These are phyloP conservation scores for Trichoderma koningii DNA, from an alignment of 2,329 filamentous ascomycete genomes.

Conservation along the genomic window DNA sequence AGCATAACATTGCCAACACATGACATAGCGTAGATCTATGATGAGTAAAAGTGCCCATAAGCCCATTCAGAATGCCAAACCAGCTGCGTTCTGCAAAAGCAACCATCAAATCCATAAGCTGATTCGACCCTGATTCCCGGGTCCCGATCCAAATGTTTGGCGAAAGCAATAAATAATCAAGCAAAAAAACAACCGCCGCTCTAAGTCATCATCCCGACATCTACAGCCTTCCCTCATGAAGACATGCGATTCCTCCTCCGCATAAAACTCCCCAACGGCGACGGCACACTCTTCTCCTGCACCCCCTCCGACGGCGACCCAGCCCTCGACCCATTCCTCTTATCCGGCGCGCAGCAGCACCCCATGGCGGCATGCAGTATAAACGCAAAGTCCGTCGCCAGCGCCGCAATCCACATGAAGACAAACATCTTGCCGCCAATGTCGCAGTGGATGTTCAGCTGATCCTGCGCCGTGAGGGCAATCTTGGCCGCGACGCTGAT, in stretches of 20 bases:
- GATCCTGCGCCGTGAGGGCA: slow-evolving; percentile 68
- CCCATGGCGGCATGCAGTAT: slow-evolving; percentile 73
- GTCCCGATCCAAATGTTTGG: neutral
- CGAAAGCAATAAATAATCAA: neutral
- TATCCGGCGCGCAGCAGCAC: slow-evolving; percentile 64
- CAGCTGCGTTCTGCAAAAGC: slow-evolving; percentile 3
- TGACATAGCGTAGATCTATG: neutral
- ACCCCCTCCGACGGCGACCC: slow-evolving; percentile 6
- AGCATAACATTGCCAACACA: neutral
- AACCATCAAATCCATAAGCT: neutral
- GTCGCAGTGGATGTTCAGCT: slow-evolving; percentile 73
- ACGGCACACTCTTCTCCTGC: slow-evolving; percentile 2
- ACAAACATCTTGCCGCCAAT: slow-evolving; percentile 75
- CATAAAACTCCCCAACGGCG: slow-evolving; percentile 15
- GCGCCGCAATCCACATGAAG: slow-evolving; percentile 85
- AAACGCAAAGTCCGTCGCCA: slow-evolving; percentile 68
- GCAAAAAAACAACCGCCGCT: slow-evolving; percentile 2
- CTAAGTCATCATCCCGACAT: neutral
- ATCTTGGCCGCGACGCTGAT: slow-evolving; percentile 82
- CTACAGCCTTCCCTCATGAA: neutral
- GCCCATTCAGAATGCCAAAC: slow-evolving; percentile 4
- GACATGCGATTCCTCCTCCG: slow-evolving; percentile 23
- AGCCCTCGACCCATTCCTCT: slow-evolving; percentile 17
- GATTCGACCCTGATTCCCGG: neutral
- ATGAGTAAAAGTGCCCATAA: neutral